phyloP scores from a whole-genome alignment of 768 basidiomycete species.

The Grammothele lineata region DNA sequence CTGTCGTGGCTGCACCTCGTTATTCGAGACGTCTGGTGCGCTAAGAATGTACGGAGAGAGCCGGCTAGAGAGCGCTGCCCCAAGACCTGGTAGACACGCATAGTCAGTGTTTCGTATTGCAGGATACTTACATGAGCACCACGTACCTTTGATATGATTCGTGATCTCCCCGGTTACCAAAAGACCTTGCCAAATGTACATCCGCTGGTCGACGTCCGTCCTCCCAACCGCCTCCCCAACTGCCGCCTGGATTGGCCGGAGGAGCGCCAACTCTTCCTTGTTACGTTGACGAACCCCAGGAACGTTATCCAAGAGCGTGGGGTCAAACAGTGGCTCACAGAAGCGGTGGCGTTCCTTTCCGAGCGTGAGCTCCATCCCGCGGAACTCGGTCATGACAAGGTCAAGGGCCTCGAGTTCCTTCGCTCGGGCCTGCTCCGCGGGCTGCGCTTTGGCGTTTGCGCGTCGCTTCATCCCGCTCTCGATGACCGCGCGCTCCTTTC shows the following conservation, averaged over 20 bases:
- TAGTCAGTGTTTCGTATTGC: background rate
- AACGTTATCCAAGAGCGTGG: slow-evolving; percentile 42
- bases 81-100: slow-evolving; percentile 25
- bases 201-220: slow-evolving; percentile 61
- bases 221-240: slow-evolving; percentile 59
- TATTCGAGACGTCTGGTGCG: slow-evolving; percentile 54
- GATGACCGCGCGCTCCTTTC: slow-evolving; percentile 87
- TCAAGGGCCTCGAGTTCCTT: slow-evolving; percentile 82
- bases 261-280: slow-evolving; percentile 7
- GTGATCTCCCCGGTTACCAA: slow-evolving; percentile 80
- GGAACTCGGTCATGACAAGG: slow-evolving; percentile 72
- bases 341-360: slow-evolving; percentile 89
- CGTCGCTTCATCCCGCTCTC: slow-evolving; percentile 82
- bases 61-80: slow-evolving; percentile 62
- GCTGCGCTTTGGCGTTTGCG: slow-evolving; percentile 63
- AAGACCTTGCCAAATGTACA: slow-evolving; percentile 72
- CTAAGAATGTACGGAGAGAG: slow-evolving; percentile 58
- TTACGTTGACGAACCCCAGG: slow-evolving; percentile 6
- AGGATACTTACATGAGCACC: slow-evolving; percentile 1
- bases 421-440: slow-evolving; percentile 76
- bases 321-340: slow-evolving; percentile 87
- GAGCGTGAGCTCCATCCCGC: slow-evolving; percentile 64
- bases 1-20: slow-evolving; percentile 66
- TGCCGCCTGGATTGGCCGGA: slow-evolving; percentile 46
- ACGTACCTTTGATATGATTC: slow-evolving; percentile 62